A percentile compares a stretch with the other conserved stretches of the same genome.
phyloP scores from a whole-genome alignment of 164 flowering plant genomes.

The Paratinospora sagittata region DNA sequence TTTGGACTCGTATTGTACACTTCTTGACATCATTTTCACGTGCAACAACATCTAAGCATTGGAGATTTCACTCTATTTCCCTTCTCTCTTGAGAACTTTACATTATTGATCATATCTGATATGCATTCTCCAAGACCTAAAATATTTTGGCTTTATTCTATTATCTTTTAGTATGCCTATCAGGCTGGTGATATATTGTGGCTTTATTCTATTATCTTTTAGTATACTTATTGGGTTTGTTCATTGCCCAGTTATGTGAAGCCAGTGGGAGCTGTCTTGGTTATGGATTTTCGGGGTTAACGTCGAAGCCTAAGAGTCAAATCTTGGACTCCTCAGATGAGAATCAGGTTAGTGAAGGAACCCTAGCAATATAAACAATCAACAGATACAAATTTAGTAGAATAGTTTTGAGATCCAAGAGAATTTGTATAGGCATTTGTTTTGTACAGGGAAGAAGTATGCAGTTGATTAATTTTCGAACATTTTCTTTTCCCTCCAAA shows the following conservation, averaged over 20 bases:
- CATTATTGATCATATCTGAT: too few species aligned
- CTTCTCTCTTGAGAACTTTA: too few species aligned
- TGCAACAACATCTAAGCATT: too few species aligned
- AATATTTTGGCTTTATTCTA: too few species aligned
- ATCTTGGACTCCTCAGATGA: conserved; percentile 63
- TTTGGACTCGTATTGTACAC: too few species aligned
- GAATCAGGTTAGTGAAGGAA: conserved; percentile 63
- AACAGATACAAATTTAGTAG: not conserved
- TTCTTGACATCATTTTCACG: too few species aligned
- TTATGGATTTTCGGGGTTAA: conserved; percentile 67
- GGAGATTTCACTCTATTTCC: too few species aligned
- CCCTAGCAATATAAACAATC: conserved; percentile 52
- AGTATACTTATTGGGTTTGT: not conserved
- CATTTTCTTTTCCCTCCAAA: not conserved
- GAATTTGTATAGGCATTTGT: conserved; percentile 9
- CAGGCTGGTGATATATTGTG: not conserved
- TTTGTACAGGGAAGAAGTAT: not conserved
- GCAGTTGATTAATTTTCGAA: not conserved
- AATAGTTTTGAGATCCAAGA: not conserved
- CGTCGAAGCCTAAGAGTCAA: conserved; percentile 56
- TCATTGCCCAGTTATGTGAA: conserved; percentile 67
- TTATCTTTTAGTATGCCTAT: conserved; percentile 1
- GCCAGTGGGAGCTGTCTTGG: conserved; percentile 92
- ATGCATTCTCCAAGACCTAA: too few species aligned
- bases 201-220: not conserved